A percentile compares a stretch with the other conserved stretches of the same genome.
These are phyloP conservation scores for Chlamydomonas schloesseri DNA, from an alignment of 139 green algal genomes.

Conservation along the genomic window DNA sequence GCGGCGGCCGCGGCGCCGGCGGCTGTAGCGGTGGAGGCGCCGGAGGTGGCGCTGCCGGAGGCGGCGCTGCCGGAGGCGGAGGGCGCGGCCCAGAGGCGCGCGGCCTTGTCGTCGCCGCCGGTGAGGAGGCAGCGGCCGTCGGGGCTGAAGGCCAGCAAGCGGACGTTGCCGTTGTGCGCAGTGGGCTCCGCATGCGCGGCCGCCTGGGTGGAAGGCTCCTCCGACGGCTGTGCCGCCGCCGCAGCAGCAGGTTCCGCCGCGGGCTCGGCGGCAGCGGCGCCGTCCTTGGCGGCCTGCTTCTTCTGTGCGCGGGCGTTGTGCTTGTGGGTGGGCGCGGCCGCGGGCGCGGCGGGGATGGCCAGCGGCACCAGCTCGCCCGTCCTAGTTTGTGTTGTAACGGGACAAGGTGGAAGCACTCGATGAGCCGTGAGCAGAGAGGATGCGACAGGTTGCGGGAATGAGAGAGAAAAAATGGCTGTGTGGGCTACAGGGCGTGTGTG, in stretches of 20 bases:
- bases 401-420: too few species aligned
- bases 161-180: not conserved
- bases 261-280: too few species aligned
- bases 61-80: not conserved
- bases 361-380: not conserved
- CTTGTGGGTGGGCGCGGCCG: not conserved
- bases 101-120: conserved; percentile 72
- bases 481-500: not conserved
- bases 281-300: not conserved
- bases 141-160: conserved; percentile 56
- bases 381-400: too few species aligned
- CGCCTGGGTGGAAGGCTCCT: not conserved
- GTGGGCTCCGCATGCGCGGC: not conserved
- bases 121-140: conserved; percentile 65
- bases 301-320: not conserved
- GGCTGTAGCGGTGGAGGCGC: conserved; percentile 6
- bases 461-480: too few species aligned
- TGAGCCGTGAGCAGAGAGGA: too few species aligned
- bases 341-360: too few species aligned
- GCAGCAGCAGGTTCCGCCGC: too few species aligned
- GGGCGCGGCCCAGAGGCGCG: conserved; percentile 53
- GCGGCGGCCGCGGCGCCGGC: not conserved
- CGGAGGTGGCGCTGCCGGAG: conserved; percentile 5
- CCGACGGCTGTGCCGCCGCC: not conserved
- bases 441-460: too few species aligned